A percentile compares a stretch with the other conserved stretches of the same genome.
phyloP scores from a whole-genome alignment of 2,329 filamentous ascomycete species.

The Trichophyton rubrum region DNA sequence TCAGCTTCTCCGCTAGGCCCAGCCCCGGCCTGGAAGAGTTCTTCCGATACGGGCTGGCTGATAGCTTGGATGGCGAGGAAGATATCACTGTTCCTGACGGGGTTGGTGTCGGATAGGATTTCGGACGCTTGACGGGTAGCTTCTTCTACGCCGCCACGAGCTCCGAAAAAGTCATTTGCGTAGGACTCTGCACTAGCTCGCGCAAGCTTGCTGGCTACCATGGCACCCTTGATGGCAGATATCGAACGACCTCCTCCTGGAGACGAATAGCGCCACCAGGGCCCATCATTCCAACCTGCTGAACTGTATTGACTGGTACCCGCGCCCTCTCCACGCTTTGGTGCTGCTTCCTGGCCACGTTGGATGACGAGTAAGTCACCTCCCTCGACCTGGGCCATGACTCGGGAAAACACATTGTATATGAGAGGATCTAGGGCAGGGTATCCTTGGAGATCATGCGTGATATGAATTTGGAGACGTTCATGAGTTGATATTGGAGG shows the following conservation, averaged over 20 bases:
- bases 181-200: constrained; percentile 82
- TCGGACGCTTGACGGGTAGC: constrained; percentile 71
- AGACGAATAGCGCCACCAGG: constrained; percentile 67
- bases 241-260: constrained; percentile 59
- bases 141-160: constrained; percentile 64
- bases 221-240: constrained; percentile 63
- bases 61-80: constrained; percentile 94
- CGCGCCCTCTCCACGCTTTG: constrained; percentile 43
- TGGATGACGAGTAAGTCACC: constrained; percentile 91
- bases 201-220: constrained; percentile 82
- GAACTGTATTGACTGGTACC: constrained; percentile 15
- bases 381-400: constrained; percentile 98
- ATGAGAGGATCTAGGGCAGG: constrained; percentile 88
- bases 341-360: constrained; percentile 72
- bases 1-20: constrained; percentile 30
- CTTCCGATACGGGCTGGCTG: constrained; percentile 48
- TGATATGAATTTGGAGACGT: constrained; percentile 91
- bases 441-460: constrained; percentile 89
- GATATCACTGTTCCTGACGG: constrained; percentile 82
- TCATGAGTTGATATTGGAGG: constrained; percentile 96
- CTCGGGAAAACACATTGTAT: constrained; percentile 78
- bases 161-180: constrained; percentile 68
- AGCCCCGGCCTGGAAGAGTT: constrained; percentile 49
- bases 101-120: constrained; percentile 69
- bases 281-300: constrained; percentile 71